These are phyloP conservation scores for Erodium chrysanthum DNA, from an alignment of 441 rosid genomes.

Conservation along the genomic window DNA sequence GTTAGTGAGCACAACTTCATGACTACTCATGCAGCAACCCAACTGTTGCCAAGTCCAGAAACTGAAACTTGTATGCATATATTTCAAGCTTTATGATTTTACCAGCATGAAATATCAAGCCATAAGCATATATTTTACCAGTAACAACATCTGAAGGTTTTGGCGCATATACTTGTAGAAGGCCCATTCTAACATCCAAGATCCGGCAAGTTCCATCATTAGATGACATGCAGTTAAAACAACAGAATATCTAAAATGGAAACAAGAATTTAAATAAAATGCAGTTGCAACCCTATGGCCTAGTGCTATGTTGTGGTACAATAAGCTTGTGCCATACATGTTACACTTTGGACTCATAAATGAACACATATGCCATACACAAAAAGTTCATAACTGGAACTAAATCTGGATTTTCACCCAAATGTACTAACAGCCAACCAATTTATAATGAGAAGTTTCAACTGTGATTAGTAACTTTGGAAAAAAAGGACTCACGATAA, in stretches of 20 bases:
- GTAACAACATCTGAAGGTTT: constrained; percentile 58
- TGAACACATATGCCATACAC: constrained; percentile 11
- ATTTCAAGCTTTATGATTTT: no score
- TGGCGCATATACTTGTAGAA: constrained; percentile 73
- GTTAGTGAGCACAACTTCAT: constrained; percentile 1
- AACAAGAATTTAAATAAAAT: constrained; percentile 14
- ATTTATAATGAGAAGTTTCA: constrained; percentile 11
- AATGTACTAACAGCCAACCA: constrained; percentile 8
- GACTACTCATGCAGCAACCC: background rate
- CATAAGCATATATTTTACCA: constrained; percentile 35
- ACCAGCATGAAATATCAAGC: constrained; percentile 12
- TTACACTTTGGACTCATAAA: constrained; percentile 6
- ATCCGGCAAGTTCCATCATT: constrained; percentile 99
- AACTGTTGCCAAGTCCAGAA: no score
- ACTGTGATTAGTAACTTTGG: constrained; percentile 18
- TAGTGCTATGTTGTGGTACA: constrained; percentile 12
- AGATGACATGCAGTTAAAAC: constrained; percentile 54
- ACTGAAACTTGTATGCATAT: no score
- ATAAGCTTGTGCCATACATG: constrained; percentile 9
- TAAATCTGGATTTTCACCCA: constrained; percentile 9
- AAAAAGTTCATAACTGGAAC: constrained; percentile 14
- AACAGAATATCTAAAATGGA: constrained; percentile 19
- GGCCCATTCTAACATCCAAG: constrained; percentile 81
- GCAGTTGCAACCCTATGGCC: background rate
- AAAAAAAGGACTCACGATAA: constrained; percentile 67